A percentile compares a stretch with the other conserved stretches of the same genome.
phyloP scores from a whole-genome alignment of 2,329 filamentous ascomycete genomes.

The Paracoccidioides brasiliensis region DNA sequence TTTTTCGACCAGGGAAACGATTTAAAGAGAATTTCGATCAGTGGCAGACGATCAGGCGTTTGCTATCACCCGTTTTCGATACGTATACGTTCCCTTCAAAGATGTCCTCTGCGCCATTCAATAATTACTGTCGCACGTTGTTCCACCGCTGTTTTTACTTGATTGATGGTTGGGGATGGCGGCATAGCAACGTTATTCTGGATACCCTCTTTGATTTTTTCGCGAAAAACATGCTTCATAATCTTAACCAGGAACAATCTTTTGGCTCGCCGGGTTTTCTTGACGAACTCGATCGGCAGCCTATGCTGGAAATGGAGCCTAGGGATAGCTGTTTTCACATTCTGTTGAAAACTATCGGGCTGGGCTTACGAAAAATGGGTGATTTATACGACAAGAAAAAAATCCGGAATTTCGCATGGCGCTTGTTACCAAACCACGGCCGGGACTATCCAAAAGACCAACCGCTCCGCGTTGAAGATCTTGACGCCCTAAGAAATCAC shows the following conservation, averaged over 20 bases:
- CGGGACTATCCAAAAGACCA: constrained; percentile 48
- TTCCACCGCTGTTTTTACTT: constrained; percentile 42
- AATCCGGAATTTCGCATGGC: constrained; percentile 43
- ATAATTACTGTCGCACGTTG: constrained; percentile 41
- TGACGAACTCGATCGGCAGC: constrained; percentile 34
- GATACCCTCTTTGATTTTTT: constrained; percentile 48
- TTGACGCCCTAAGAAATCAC: constrained; percentile 48
- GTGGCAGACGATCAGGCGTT: constrained; percentile 36
- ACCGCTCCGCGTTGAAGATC: constrained; percentile 38
- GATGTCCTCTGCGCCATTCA: constrained; percentile 34
- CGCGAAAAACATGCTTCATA: constrained; percentile 38
- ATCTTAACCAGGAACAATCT: constrained; percentile 39
- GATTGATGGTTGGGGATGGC: constrained; percentile 45
- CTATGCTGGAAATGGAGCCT: constrained; percentile 31
- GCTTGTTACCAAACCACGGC: constrained; percentile 47
- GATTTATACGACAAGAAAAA: constrained; percentile 39
- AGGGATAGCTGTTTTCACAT: constrained; percentile 46
- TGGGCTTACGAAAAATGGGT: constrained; percentile 37
- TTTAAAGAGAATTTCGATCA: constrained; percentile 32
- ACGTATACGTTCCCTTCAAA: constrained; percentile 33
- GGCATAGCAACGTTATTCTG: constrained; percentile 41
- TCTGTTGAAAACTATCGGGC: constrained; percentile 44
- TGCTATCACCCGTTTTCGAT: constrained; percentile 37
- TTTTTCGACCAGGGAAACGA: constrained; percentile 30
- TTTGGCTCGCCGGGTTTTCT: constrained; percentile 43